Evolutionary conservation across 305 asterid species (phyloP).

Genomic region (Euphrasia arctica): DNA sequence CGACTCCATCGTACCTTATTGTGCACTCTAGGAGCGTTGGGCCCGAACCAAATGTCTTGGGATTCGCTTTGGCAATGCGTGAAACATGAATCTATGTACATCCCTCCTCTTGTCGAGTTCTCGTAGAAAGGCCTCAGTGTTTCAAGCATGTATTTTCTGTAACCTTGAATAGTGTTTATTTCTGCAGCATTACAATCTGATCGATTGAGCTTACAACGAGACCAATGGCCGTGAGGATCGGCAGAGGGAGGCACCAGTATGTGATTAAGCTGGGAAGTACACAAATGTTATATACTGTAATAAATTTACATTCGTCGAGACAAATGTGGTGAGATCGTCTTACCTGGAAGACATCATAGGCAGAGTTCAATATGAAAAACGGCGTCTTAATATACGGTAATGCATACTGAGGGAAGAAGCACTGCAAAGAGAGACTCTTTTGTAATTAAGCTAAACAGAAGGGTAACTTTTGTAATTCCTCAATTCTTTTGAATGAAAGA

Average conservation of each 20-base stretch:
- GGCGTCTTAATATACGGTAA: slow-evolving; percentile 70
- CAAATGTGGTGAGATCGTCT: slow-evolving; percentile 24
- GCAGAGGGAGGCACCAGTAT: slow-evolving; percentile 85
- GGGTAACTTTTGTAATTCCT: too few species aligned
- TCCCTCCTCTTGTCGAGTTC: slow-evolving; percentile 72
- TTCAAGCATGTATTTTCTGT: slow-evolving; percentile 69
- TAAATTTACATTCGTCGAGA: neutral
- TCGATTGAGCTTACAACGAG: slow-evolving; percentile 67
- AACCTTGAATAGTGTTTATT: slow-evolving; percentile 58
- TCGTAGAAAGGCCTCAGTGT: slow-evolving; percentile 47
- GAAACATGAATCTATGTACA: slow-evolving; percentile 88
- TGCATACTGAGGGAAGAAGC: slow-evolving; percentile 90
- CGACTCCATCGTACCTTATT: slow-evolving; percentile 47
- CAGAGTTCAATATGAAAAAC: slow-evolving; percentile 80
- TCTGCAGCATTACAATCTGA: slow-evolving; percentile 56
- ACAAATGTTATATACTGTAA: neutral
- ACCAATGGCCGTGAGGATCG: slow-evolving; percentile 85
- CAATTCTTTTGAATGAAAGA: neutral
- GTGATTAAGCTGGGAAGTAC: slow-evolving; percentile 59
- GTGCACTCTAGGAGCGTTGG: slow-evolving; percentile 70
- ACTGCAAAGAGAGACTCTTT: slow-evolving; percentile 39
- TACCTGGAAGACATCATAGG: slow-evolving; percentile 91
- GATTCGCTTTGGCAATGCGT: slow-evolving; percentile 92
- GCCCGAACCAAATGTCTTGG: slow-evolving; percentile 83
- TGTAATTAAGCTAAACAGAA: too few species aligned